Evolutionary conservation across 495 filamentous ascomycete species (phyloP).

Genomic region (Ramalina intermedia): DNA sequence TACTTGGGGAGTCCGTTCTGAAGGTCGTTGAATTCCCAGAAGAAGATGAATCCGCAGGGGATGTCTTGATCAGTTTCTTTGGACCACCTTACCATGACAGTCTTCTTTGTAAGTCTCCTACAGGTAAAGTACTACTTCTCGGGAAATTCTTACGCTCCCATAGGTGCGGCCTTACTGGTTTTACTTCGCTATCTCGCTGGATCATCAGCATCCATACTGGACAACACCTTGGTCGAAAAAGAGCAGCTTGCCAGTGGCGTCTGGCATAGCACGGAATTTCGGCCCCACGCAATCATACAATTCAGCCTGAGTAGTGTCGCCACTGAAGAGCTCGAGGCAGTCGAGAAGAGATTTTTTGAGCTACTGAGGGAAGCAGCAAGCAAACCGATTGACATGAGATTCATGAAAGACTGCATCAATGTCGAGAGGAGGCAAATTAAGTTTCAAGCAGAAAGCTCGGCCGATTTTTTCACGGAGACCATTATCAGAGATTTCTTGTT

Average conservation of each 20-base stretch:
- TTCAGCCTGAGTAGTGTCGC: slow-evolving; percentile 73
- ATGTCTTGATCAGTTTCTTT: slow-evolving; percentile 69
- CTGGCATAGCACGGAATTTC: slow-evolving; percentile 55
- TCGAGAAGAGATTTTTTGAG: slow-evolving; percentile 74
- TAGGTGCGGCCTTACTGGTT: slow-evolving; percentile 56
- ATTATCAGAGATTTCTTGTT: slow-evolving; percentile 88
- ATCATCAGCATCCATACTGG: slow-evolving; percentile 80
- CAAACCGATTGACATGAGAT: slow-evolving; percentile 74
- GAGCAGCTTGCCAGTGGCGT: slow-evolving; percentile 82
- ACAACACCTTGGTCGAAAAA: slow-evolving; percentile 85
- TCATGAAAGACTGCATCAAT: slow-evolving; percentile 71
- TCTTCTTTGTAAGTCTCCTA: slow-evolving; percentile 29
- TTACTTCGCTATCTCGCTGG: slow-evolving; percentile 74
- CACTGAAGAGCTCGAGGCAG: slow-evolving; percentile 67
- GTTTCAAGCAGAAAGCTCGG: slow-evolving; percentile 61
- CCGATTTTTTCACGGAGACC: slow-evolving; percentile 58
- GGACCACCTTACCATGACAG: slow-evolving; percentile 64
- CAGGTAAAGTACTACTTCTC: background rate
- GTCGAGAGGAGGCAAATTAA: slow-evolving; percentile 65
- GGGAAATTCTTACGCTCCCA: background rate
- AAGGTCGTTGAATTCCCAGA: slow-evolving; percentile 86
- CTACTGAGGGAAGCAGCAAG: slow-evolving; percentile 64
- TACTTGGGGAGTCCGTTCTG: slow-evolving; percentile 50
- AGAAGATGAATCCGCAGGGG: slow-evolving; percentile 84
- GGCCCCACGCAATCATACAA: slow-evolving; percentile 70